Conservation (phyloP, 1,284 basidiomycete genomes). For the Peniophora sp. region DNA sequence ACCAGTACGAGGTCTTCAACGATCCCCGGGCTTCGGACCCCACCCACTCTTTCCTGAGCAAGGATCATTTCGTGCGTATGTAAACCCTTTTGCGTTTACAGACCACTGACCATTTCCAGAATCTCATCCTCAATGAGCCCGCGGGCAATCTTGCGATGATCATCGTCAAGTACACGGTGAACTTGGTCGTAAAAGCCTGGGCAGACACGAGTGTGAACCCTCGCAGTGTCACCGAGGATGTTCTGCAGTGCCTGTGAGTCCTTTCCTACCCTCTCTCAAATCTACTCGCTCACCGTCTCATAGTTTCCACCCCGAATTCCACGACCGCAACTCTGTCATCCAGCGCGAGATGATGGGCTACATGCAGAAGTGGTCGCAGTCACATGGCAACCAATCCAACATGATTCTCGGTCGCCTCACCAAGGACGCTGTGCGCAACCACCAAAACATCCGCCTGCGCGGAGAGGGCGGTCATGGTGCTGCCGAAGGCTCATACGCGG, state of each 20-base stretch:
- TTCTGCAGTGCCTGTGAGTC: constrained; percentile 66
- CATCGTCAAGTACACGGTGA: constrained; percentile 56
- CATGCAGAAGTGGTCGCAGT: constrained; percentile 55
- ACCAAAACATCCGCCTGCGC: constrained; percentile 60
- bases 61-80: constrained; percentile 67
- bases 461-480: constrained; percentile 43
- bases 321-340: constrained; percentile 57
- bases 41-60: constrained; percentile 78
- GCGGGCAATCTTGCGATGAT: constrained; percentile 70
- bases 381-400: constrained; percentile 42
- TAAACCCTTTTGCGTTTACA: background rate
- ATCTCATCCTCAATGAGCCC: constrained; percentile 72
- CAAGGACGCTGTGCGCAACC: constrained; percentile 62
- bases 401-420: constrained; percentile 54
- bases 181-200: constrained; percentile 76
- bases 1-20: constrained; percentile 80
- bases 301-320: constrained; percentile 85
- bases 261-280: background rate
- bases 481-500: constrained; percentile 37
- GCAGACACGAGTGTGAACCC: constrained; percentile 61
- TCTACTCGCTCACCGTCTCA: background rate
- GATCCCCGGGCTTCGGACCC: constrained; percentile 76
- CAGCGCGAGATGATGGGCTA: constrained; percentile 74
- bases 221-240: constrained; percentile 54
- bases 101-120: constrained; percentile 25